Base-by-base conservation (phyloP, 495 filamentous ascomycete genomes). In the Hypoxylon perforatum region DNA sequence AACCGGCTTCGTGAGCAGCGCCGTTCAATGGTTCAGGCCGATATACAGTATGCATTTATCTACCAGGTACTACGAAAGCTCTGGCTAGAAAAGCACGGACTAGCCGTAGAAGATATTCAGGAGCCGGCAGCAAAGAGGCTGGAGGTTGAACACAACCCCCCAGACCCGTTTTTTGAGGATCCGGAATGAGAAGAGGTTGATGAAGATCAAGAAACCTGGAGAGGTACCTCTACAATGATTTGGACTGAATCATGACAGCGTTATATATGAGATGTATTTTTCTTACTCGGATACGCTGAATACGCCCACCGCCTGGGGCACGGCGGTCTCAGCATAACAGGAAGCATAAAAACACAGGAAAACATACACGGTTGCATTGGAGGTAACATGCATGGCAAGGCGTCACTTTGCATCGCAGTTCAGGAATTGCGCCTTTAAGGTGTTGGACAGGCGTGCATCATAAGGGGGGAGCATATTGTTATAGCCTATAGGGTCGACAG, bases 11-110 rank as follows among this genome's bases (percentile, higher is more conserved):
- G 96, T 23, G 85, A 94, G 76, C 96, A 99, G 79, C 83, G 96
- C 36, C 92, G 92, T 86, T 91, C 89, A 75, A 99, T 98, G 96
- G 96, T 99, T 3, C 95, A 98, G 77, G 90, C 90, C 25, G 91
- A 94, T 71, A 76, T 84, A 66, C 96, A 99, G 77, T 92, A 92
- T 71, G 75, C 85, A 15, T 98, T 99, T 73, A 85, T 99, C 42
- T 98, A 99, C 78, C 87, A 92, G 69, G 92, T 97, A 0, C 70
- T 97, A 57, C 84, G 86, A 45, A 91, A 94, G 75, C 80, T 88
- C 65, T 91, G 90, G 73, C 76, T 84, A 49, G 75, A 86, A 30
- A 90, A 84, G 73, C 84, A 87, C 52, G 77, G 74, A 8, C 60
- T 67, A 11, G 28, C 45, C 17, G 63, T 71, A 2, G 66, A 73